Evolutionary conservation across 495 filamentous ascomycete genomes (phyloP).

Genomic region (Xylaria curta): DNA sequence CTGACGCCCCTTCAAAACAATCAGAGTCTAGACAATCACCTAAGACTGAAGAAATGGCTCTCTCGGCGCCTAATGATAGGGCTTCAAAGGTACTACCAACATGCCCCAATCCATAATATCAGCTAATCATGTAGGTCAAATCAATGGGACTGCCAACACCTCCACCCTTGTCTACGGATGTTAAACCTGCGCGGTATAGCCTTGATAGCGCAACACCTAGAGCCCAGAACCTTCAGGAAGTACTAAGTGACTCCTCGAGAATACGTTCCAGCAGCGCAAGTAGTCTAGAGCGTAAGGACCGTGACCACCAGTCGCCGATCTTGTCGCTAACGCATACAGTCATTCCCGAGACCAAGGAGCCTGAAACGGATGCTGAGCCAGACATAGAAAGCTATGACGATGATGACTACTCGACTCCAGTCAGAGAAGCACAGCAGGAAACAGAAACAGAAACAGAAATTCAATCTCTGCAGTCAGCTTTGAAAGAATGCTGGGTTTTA

Average conservation of each 20-base stretch:
- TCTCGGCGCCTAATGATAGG: conserved; percentile 37
- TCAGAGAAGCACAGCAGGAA: conserved; percentile 57
- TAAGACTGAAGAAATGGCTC: conserved; percentile 33
- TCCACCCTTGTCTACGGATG: conserved; percentile 71
- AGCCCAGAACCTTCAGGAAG: conserved; percentile 78
- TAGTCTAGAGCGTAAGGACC: conserved; percentile 73
- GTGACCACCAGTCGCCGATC: background rate
- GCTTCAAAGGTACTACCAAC: conserved; percentile 43
- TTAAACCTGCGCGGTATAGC: conserved; percentile 67
- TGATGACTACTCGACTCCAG: conserved; percentile 48
- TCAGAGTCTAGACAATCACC: conserved; percentile 44
- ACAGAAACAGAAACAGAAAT: conserved; percentile 42
- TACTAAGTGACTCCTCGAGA: conserved; percentile 52
- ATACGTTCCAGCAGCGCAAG: conserved; percentile 59
- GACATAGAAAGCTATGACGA: conserved; percentile 42
- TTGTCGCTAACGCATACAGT: conserved; percentile 40
- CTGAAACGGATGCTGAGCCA: conserved; percentile 46
- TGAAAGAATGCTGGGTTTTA: conserved; percentile 91
- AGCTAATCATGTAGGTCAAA: conserved; percentile 44
- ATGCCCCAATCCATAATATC: conserved; percentile 26
- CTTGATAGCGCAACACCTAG: conserved; percentile 77
- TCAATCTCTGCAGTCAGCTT: conserved; percentile 72
- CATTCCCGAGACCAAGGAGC: conserved; percentile 56
- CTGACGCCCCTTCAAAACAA: conserved; percentile 26
- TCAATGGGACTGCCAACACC: conserved; percentile 52